These are phyloP conservation scores for Colletotrichum sp. DNA, from an alignment of 2,329 filamentous ascomycete genomes.

Conservation along the genomic window DNA sequence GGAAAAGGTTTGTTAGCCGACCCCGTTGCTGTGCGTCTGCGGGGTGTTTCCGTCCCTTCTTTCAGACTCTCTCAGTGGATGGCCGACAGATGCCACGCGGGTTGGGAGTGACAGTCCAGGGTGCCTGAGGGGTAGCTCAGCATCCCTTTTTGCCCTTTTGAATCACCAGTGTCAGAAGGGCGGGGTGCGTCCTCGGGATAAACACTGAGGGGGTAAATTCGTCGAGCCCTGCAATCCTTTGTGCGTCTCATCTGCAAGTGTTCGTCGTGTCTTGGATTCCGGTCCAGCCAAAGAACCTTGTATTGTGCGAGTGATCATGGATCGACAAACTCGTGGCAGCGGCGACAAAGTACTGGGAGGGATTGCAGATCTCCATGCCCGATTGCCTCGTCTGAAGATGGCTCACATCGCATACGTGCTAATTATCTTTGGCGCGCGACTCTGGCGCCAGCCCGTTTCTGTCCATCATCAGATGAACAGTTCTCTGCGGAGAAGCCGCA, in stretches of 20 bases:
- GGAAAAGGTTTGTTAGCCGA: neutral
- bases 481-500: neutral
- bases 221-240: neutral
- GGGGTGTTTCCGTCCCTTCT: conserved; percentile 15
- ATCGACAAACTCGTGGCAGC: neutral
- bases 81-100: conserved; percentile 1
- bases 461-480: neutral
- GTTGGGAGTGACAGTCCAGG: neutral
- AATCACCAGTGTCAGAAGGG: neutral
- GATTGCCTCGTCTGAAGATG: neutral
- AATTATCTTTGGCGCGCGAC: neutral
- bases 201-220: neutral
- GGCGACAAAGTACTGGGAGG: neutral
- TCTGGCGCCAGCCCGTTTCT: neutral
- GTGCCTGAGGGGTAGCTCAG: neutral
- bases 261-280: neutral
- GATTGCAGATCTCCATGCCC: neutral
- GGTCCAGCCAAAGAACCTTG: neutral
- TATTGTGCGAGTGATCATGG: neutral
- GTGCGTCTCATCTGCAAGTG: neutral
- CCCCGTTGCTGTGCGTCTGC: conserved; percentile 11
- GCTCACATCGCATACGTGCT: neutral
- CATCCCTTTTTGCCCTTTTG: neutral
- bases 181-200: neutral
- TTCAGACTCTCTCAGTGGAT: neutral